phyloP scores from a whole-genome alignment of 345 rosid species.

The Euphorbia tirucalli region DNA sequence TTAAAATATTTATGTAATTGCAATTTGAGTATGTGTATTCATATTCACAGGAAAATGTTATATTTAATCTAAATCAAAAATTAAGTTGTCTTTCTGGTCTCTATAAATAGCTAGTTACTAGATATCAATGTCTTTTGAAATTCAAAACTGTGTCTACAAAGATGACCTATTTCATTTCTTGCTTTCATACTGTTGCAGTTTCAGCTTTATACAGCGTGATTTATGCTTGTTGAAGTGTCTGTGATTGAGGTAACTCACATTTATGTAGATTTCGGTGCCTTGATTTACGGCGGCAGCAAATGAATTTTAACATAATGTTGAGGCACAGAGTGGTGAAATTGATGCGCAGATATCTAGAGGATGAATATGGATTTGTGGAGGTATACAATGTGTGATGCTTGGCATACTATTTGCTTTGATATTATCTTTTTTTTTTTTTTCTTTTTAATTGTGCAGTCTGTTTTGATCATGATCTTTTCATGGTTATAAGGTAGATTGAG shows the following conservation, averaged over 20 bases:
- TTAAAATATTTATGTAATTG: too few relatives aligned
- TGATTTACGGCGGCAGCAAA: constrained; percentile 89
- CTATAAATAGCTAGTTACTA: not conserved
- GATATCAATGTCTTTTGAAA: not conserved
- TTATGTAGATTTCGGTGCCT: constrained; percentile 74
- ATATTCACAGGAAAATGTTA: too few relatives aligned
- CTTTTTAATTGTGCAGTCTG: not conserved
- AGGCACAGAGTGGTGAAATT: constrained; percentile 90
- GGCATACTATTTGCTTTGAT: not conserved
- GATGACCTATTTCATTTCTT: not conserved
- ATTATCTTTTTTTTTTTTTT: not conserved
- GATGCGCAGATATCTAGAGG: constrained; percentile 82
- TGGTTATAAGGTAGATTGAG: constrained; percentile 78
- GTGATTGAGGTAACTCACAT: not conserved
- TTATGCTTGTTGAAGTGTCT: not conserved
- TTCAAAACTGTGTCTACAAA: not conserved
- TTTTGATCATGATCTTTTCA: constrained; percentile 43
- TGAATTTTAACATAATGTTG: constrained; percentile 68
- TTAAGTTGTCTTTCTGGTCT: not conserved
- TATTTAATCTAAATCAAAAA: too few relatives aligned
- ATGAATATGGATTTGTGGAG: constrained; percentile 85
- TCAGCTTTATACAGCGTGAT: not conserved
- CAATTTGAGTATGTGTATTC: not conserved
- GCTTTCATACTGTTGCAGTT: not conserved
- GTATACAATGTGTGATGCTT: constrained; percentile 33